Base-by-base conservation (phyloP, 108 stramenopile genomes). In the Stephanodiscus triporus region DNA sequence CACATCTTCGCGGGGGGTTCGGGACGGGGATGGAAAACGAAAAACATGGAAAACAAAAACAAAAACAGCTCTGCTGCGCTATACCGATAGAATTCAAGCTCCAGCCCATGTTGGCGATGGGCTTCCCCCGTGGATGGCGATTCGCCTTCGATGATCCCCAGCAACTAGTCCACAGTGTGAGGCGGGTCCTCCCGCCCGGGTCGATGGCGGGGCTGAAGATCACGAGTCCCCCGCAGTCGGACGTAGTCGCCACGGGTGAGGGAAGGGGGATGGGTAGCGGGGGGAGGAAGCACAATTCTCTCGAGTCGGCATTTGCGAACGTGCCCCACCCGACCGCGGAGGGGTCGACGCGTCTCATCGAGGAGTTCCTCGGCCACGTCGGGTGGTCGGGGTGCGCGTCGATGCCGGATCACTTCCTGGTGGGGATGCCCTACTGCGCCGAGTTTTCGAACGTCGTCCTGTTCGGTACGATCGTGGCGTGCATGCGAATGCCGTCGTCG, bases 81-180 rank as follows among this genome's bases (percentile, higher is more conserved):
- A 65, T 81, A n/a, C 76, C 76, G 65, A 66, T 71, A 11, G 55
- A 77, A 29, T 26, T 61, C 22, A 81, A 81, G 62, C 32, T 61
- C 14, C 70, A 81, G 37, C 54, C 62, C 0, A 48, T 63, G 20
- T 9, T 16, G 4, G 30, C 38, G n/a, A 38, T 73, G n/a, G 81
- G 81, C 3, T 74, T 82, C 42, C 81, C 81, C 0, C 27, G 22
- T 16, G 45, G 51, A 45, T 82, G 81, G 81, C 56, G 61, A 19
- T 82, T 73, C 57, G 67, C 66, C 20, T 82, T 78, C 53, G 73
- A 78, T 38, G 72, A 78, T 62, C 81, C 81, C 10, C 70, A 60
- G 14, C 8, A 29, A 16, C 59, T 75, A 7, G 67, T 74, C 6
- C 58, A 27, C n/a, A 40, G 22, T 3, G 27, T 73, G 8, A 65